A percentile compares a stretch with the other conserved stretches of the same genome.
These are phyloP conservation scores for Mycena belliarum DNA, from an alignment of 768 basidiomycete genomes.

Conservation along the genomic window DNA sequence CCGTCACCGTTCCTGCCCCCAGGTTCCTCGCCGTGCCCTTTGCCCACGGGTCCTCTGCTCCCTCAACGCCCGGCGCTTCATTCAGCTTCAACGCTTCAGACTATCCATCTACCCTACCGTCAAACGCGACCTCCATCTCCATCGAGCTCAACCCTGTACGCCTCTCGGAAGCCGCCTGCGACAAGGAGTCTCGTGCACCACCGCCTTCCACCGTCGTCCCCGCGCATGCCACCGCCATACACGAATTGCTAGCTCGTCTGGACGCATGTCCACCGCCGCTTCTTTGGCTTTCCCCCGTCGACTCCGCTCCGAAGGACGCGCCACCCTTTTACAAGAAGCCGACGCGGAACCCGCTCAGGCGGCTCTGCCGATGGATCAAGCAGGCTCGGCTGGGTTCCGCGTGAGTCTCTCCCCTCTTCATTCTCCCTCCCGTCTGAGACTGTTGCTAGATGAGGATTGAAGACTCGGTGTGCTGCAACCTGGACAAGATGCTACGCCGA, in stretches of 20 bases:
- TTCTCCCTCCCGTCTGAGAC: too few relatives aligned
- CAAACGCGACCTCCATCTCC: not conserved
- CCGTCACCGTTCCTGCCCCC: not conserved
- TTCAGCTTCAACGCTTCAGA: conserved; percentile 6
- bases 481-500: too few relatives aligned
- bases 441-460: too few relatives aligned
- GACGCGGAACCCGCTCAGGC: conserved; percentile 2
- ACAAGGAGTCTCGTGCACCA: not conserved
- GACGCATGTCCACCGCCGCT: too few relatives aligned
- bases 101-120: not conserved
- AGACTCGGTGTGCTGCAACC: too few relatives aligned
- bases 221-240: not conserved
- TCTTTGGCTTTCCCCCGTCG: not conserved
- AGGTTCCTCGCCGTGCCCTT: not conserved
- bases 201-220: not conserved
- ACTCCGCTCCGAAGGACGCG: not conserved
- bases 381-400: too few relatives aligned
- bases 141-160: not conserved
- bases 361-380: not conserved
- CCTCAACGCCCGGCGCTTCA: not conserved
- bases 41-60: not conserved
- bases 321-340: not conserved
- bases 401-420: too few relatives aligned
- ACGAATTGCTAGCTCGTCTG: not conserved
- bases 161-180: not conserved